Percentiles rank a stretch among this genome's conserved stretches.
These are phyloP conservation scores for Zygoascus bituminiphila DNA, from an alignment of 805 yeast genomes.

Conservation along the genomic window DNA sequence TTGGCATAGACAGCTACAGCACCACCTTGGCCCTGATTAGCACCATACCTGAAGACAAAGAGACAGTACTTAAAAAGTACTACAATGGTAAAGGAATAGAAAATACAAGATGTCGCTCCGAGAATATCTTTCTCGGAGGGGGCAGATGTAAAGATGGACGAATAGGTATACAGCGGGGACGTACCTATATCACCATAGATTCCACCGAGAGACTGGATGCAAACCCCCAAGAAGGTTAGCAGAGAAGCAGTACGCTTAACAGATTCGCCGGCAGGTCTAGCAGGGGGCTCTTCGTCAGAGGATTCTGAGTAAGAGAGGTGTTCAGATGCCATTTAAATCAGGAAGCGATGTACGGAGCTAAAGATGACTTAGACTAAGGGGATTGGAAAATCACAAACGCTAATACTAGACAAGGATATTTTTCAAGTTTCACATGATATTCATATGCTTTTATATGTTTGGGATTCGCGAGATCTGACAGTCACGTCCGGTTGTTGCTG, in stretches of 20 bases:
- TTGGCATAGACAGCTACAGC: slow-evolving; percentile 57
- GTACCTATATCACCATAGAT: slow-evolving; percentile 59
- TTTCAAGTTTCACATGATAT: background rate
- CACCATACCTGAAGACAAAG: slow-evolving; percentile 42
- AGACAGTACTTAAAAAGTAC: slow-evolving; percentile 45
- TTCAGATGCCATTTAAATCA: background rate
- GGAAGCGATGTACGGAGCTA: background rate
- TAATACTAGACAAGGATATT: too few species aligned
- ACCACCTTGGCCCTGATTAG: slow-evolving; percentile 56
- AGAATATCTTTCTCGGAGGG: slow-evolving; percentile 36
- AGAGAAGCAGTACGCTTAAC: background rate
- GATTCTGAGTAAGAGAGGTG: background rate
- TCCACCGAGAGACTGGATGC: slow-evolving; percentile 45
- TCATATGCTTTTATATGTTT: background rate
- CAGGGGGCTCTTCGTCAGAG: background rate
- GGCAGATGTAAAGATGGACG: slow-evolving; percentile 29
- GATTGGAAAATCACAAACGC: too few species aligned
- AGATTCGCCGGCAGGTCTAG: background rate
- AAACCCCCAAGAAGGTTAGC: background rate
- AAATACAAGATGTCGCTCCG: slow-evolving; percentile 46
- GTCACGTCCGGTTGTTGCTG: background rate
- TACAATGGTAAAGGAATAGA: slow-evolving; percentile 46
- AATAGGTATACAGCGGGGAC: slow-evolving; percentile 46
- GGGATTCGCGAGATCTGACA: background rate
- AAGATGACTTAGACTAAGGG: too few species aligned